These are phyloP conservation scores for Metschnikowia matae DNA, from an alignment of 805 yeast species.

Conservation along the genomic window DNA sequence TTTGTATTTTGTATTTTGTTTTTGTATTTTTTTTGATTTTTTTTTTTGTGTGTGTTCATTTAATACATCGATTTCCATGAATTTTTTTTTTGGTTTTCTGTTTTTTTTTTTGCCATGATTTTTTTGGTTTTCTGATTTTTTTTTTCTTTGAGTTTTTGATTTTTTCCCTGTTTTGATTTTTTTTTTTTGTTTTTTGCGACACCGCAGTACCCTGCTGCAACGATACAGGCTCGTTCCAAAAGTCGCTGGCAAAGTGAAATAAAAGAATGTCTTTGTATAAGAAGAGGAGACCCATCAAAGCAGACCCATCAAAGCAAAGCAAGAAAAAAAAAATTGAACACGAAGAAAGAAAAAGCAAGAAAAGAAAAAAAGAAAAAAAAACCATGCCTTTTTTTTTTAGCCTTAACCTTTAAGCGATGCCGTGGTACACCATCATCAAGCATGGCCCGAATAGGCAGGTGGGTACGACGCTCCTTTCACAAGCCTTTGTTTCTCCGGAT, in stretches of 20 bases:
- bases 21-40: background rate
- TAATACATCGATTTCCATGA: too few relatives aligned
- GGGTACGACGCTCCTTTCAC: background rate
- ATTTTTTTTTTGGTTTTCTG: too few relatives aligned
- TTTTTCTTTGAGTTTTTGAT: background rate
- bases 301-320: too few relatives aligned
- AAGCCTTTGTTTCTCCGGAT: background rate
- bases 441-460: background rate
- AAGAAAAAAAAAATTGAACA: too few relatives aligned
- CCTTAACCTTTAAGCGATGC: background rate
- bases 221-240: constrained; percentile 4
- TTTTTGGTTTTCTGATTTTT: too few relatives aligned
- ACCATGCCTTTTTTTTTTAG: background rate
- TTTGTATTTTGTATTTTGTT: too few relatives aligned
- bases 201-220: constrained; percentile 1
- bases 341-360: too few relatives aligned
- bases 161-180: background rate
- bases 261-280: background rate
- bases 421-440: background rate
- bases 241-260: background rate
- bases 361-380: too few relatives aligned
- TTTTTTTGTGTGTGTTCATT: too few relatives aligned
- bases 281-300: background rate
- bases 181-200: background rate
- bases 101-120: too few relatives aligned